Evolutionary conservation across 495 filamentous ascomycete genomes (phyloP).

Genomic region (Xylaria intraflava): DNA sequence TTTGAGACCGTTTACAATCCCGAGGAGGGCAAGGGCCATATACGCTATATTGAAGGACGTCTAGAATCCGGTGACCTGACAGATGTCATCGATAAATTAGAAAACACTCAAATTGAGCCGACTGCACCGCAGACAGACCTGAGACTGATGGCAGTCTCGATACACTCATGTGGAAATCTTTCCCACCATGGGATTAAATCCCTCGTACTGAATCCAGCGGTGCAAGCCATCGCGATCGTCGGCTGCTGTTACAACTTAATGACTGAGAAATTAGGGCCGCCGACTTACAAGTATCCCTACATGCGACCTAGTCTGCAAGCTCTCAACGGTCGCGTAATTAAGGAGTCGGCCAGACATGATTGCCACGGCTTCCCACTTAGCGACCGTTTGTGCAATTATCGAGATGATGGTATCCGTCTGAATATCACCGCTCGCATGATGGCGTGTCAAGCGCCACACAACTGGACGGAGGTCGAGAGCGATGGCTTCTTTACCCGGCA

Average conservation of each 20-base stretch:
- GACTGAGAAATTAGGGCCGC: slow-evolving; percentile 80
- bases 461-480: slow-evolving; percentile 78
- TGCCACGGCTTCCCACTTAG: slow-evolving; percentile 93
- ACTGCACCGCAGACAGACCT: slow-evolving; percentile 30
- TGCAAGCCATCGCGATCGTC: slow-evolving; percentile 85
- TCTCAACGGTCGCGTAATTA: slow-evolving; percentile 40
- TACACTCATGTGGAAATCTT: slow-evolving; percentile 95
- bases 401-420: slow-evolving; percentile 60
- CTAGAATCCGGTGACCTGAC: slow-evolving; percentile 55
- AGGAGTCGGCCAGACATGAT: slow-evolving; percentile 58
- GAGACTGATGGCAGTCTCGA: slow-evolving; percentile 78
- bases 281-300: slow-evolving; percentile 70
- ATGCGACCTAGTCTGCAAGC: slow-evolving; percentile 58
- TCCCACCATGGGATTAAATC: slow-evolving; percentile 91
- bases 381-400: slow-evolving; percentile 57
- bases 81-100: slow-evolving; percentile 43
- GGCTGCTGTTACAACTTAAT: slow-evolving; percentile 97
- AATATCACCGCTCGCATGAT: slow-evolving; percentile 97
- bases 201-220: slow-evolving; percentile 70
- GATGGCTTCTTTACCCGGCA: slow-evolving; percentile 87
- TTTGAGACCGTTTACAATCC: slow-evolving; percentile 40
- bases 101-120: slow-evolving; percentile 21
- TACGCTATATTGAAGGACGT: slow-evolving; percentile 58
- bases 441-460: slow-evolving; percentile 89
- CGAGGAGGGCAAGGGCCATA: slow-evolving; percentile 54